Base-by-base conservation (phyloP, 108 stramenopile genomes). In the Discostella stelligeroides region DNA sequence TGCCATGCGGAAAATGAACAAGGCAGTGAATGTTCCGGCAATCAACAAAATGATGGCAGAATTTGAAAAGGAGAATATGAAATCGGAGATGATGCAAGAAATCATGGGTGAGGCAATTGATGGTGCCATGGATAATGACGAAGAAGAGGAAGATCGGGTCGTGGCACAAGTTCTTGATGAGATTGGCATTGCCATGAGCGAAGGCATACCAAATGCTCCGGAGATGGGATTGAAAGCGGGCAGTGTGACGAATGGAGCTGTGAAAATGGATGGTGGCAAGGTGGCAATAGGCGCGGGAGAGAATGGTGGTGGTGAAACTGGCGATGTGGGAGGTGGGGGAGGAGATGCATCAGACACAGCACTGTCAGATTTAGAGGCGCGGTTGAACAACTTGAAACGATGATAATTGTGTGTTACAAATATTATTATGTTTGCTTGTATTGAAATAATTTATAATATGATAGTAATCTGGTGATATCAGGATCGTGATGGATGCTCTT, bases 31-130 rank as follows among this genome's bases (percentile, higher is more conserved):
- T 69, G 89, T 96, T 0, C 95, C 95, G 6, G 83, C 88, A 11
- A 91, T 98, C 17, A 91, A 88, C 54, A 97, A 97, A 79, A 98
- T 98, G 90, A 97, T 98, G 96, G 82, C 86, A n/a, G 96, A 98
- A 8, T 98, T 98, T 66, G 94, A 94, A 63, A 74, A 82, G 27
- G 98, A 98, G 70, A 98, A 98, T 82, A 92, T 93, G 79, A 91
- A 91, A 58, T 88, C 88, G 3, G 96, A 98, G 71, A 86, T 98
- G 66, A 96, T 94, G 90, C 96, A 97, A 76, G 98, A 98, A 80
- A 90, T 95, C 27, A 96, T 98, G 86, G 98, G 96, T 14, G 98
- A 98, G 67, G 82, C 93, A 4, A 83, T 98, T 24, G 98, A 97
- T 73, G 98, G 97, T 82, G 96, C 87, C 7, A 75, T 98, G 77